phyloP scores from a whole-genome alignment of 139 green algal genomes.

The Eudorina sp. region DNA sequence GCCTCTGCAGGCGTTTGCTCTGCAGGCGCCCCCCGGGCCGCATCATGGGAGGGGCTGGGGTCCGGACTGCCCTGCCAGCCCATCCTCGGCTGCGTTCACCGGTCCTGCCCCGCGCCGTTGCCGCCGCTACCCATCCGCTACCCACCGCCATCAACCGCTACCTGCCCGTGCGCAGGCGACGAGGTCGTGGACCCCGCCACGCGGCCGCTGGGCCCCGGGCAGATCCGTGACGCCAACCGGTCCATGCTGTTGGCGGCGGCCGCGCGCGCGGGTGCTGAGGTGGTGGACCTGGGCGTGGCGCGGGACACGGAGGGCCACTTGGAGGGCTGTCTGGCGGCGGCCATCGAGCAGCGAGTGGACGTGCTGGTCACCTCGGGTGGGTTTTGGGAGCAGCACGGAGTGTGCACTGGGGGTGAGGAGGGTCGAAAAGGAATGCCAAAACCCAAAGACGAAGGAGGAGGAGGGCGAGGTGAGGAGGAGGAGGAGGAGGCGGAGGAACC shows the following conservation, averaged over 20 bases:
- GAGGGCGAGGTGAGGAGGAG: no score
- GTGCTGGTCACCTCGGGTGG: conserved; percentile 89
- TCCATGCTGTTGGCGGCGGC: conserved; percentile 91
- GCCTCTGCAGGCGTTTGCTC: no score
- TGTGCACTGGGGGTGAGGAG: neutral
- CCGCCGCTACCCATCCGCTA: neutral
- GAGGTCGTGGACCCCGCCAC: conserved; percentile 73
- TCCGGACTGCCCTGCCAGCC: no score
- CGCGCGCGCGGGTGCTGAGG: conserved; percentile 55
- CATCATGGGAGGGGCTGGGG: no score
- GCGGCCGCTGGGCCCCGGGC: conserved; percentile 68
- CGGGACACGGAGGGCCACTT: conserved; percentile 72
- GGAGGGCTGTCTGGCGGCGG: conserved; percentile 74
- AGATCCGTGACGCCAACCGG: conserved; percentile 94
- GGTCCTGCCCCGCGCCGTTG: neutral
- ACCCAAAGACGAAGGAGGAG: no score
- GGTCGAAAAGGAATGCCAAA: no score
- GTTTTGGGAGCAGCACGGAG: neutral
- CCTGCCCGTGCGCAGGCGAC: conserved; percentile 60
- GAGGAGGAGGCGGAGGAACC: no score
- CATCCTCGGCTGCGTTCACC: no score
- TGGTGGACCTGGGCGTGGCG: conserved; percentile 86
- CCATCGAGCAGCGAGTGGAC: conserved; percentile 78
- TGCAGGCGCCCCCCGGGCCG: no score
- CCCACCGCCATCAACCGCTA: neutral